Base-by-base conservation (phyloP, 768 basidiomycete genomes). In the Kwoniella botswanensis region DNA sequence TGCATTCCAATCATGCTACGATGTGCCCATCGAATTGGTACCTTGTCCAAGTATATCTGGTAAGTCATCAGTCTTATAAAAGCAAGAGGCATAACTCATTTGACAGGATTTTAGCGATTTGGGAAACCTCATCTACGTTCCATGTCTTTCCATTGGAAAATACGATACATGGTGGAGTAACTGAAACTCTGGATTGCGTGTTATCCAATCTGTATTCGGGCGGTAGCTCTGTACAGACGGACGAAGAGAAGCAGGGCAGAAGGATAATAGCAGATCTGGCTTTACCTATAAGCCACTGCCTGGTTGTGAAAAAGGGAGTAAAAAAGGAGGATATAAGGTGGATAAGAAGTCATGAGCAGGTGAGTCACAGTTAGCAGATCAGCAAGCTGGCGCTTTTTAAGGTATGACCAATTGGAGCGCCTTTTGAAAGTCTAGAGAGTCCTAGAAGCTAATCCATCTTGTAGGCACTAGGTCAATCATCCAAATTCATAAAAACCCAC, bases 341-440 rank as follows among this genome's bases (percentile, higher is more conserved):
- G 75, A 77, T 83, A 12, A 70, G 76, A 56, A 79, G 78, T 67
- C 82, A 83, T 69, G 82, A 83, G 53, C 82, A 83, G 77, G 82
- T 81, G 41, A 74, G 74, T 62, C 1, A 4, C 44, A 35, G 35
- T 5, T 35, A 35, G 35, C 35, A 35, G 35, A 35, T 35, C 35
- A 35, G 35, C 35, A 7, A 35, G 35, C 7, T 35, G 35, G 35
- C 35, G 35, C 35, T 35, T 7, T 35, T 7, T 35, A 35, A 7
- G 5, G 35, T 35, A 35, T 35, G 35, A 35, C 35, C 35, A 35
- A 22, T 35, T n/a, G 18, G 17, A 17, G 5, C 26, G 3, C n/a
- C n/a, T 35, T 57, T 9, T 13, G 41, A 2, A 29, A 57, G 9
- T 44, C 9, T 35, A 35, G 6, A 35, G 35, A 35, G 35, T 35